phyloP scores from a whole-genome alignment of 805 yeast genomes.

The Blastobotrys parvus region DNA sequence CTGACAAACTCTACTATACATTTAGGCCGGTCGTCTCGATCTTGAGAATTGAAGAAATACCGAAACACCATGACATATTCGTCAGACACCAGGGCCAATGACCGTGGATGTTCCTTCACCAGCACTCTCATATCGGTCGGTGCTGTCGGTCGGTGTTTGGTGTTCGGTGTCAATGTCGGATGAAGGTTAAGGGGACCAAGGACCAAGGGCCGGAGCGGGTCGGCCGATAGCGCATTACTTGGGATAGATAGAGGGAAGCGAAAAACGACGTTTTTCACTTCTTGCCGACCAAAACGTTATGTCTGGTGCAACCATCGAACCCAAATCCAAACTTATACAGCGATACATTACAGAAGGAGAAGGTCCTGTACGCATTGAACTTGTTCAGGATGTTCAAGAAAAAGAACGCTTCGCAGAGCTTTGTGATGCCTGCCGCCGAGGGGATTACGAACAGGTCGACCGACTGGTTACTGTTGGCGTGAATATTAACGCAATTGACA shows the following conservation, averaged over 20 bases:
- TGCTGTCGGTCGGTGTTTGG: background rate
- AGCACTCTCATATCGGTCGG: slow-evolving; percentile 53
- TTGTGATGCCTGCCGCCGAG: slow-evolving; percentile 59
- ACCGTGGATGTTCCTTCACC: slow-evolving; percentile 56
- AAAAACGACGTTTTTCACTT: too few relatives aligned
- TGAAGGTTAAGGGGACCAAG: background rate
- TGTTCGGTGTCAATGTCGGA: background rate
- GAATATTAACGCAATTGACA: slow-evolving; percentile 50
- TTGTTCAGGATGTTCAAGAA: background rate
- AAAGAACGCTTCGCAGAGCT: slow-evolving; percentile 31
- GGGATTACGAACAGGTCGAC: slow-evolving; percentile 60
- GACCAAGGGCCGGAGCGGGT: background rate
- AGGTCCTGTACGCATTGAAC: background rate
- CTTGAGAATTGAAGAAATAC: slow-evolving; percentile 16
- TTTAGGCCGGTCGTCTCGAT: slow-evolving; percentile 13
- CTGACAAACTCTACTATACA: slow-evolving; percentile 40
- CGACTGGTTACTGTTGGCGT: slow-evolving; percentile 46
- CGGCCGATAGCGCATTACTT: background rate
- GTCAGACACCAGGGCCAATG: slow-evolving; percentile 56
- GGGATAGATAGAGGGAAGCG: background rate
- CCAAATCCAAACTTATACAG: slow-evolving; percentile 4
- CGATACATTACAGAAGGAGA: slow-evolving; percentile 3
- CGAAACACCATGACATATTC: slow-evolving; percentile 50
- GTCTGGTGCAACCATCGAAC: too few relatives aligned
- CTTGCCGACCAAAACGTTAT: too few relatives aligned